Evolutionary conservation across 208 protist genomes (phyloP).

Genomic region (Angomonas desouzai): DNA sequence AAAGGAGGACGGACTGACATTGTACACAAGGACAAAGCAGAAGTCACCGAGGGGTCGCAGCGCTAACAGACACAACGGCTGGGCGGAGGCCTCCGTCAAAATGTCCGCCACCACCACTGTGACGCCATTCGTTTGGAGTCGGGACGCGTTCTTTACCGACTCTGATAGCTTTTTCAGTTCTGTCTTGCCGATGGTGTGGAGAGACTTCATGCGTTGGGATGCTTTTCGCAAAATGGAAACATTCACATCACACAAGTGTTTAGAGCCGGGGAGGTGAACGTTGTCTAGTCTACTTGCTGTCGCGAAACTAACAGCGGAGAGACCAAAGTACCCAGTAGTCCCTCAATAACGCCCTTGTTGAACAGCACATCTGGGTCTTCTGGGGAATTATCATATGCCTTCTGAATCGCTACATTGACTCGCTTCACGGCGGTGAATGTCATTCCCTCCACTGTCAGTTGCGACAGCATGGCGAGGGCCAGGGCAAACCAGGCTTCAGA

Average conservation of each 20-base stretch:
- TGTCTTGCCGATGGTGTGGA: conserved; percentile 41
- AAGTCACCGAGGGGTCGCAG: conserved; percentile 41
- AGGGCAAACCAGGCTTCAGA: conserved; percentile 72
- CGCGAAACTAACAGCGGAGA: conserved; percentile 44
- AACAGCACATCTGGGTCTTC: conserved; percentile 73
- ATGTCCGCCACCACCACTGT: conserved; percentile 56
- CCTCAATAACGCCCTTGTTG: conserved; percentile 77
- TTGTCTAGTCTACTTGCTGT: conserved; percentile 50
- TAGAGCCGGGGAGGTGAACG: conserved; percentile 46
- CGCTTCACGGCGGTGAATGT: conserved; percentile 36
- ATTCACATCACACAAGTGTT: conserved; percentile 41
- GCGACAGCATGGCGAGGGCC: conserved; percentile 62
- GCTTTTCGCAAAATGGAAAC: conserved; percentile 35
- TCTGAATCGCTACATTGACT: conserved; percentile 56
- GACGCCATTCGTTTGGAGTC: not conserved
- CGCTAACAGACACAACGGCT: conserved; percentile 56
- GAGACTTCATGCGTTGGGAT: conserved; percentile 37
- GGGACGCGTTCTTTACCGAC: conserved; percentile 3
- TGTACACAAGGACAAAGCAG: conserved; percentile 56
- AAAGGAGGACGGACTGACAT: conserved; percentile 36
- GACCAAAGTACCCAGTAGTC: conserved; percentile 69
- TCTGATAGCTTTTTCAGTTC: conserved; percentile 49
- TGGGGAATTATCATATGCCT: conserved; percentile 31
- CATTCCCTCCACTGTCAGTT: conserved; percentile 47
- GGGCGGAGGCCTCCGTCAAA: conserved; percentile 57